phyloP scores from a whole-genome alignment of 495 filamentous ascomycete genomes.

The Tuber calosporum region DNA sequence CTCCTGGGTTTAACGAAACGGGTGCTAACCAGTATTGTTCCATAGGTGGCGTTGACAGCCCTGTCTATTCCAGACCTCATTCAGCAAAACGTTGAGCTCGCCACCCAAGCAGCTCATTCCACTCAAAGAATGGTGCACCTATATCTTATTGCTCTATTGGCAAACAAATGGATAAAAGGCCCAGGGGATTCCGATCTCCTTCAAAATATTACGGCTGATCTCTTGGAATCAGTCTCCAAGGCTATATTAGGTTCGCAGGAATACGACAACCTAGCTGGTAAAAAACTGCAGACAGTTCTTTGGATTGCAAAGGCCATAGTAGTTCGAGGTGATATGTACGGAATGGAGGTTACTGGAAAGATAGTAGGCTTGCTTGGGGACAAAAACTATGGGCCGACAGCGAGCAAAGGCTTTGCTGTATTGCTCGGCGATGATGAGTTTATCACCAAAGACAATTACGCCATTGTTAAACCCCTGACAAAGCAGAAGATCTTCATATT shows the following conservation, averaged over 20 bases:
- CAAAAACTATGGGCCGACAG: constrained; percentile 45
- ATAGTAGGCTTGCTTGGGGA: constrained; percentile 55
- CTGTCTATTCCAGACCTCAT: constrained; percentile 24
- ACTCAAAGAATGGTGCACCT: constrained; percentile 49
- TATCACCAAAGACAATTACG: constrained; percentile 58
- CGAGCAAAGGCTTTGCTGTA: constrained; percentile 55
- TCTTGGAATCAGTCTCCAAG: constrained; percentile 15
- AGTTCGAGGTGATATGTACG: constrained; percentile 44
- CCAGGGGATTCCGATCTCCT: constrained; percentile 29
- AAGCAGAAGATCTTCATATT: constrained; percentile 61
- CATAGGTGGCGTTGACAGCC: constrained; percentile 17
- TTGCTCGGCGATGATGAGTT: constrained; percentile 59
- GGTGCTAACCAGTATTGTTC: neutral
- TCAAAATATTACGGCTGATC: constrained; percentile 10
- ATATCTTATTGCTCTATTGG: constrained; percentile 56
- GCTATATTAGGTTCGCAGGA: neutral
- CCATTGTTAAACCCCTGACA: constrained; percentile 56
- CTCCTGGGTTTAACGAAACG: neutral
- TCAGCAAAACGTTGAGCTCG: constrained; percentile 17
- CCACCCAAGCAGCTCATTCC: constrained; percentile 17
- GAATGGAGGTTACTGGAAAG: constrained; percentile 48
- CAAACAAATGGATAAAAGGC: constrained; percentile 53
- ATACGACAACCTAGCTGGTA: constrained; percentile 7
- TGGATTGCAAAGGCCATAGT: constrained; percentile 54
- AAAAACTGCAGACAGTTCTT: constrained; percentile 45